Conservation (phyloP, 805 yeast species). For the Komagataella pastoris region DNA sequence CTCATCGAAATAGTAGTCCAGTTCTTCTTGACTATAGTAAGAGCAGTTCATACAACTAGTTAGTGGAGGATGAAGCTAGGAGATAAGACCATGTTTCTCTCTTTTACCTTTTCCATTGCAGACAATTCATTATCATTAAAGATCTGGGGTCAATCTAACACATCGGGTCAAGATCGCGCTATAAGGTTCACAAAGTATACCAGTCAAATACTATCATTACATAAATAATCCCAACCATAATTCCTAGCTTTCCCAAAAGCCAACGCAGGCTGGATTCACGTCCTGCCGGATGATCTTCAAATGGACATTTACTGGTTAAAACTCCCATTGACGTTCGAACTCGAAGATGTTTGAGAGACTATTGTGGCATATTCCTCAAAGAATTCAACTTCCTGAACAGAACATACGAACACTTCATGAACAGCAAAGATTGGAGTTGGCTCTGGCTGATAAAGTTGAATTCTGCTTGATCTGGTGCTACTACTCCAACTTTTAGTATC, state of each 20-base stretch:
- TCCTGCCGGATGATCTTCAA: too few relatives aligned
- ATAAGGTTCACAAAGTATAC: too few relatives aligned
- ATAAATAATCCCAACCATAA: too few relatives aligned
- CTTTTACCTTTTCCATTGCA: background rate
- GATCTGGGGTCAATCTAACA: background rate
- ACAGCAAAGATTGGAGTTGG: background rate
- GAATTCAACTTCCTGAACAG: background rate
- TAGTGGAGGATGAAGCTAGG: background rate
- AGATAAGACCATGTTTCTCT: background rate
- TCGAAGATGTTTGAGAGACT: background rate
- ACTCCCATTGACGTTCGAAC: background rate
- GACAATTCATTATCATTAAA: background rate
- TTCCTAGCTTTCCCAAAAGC: too few relatives aligned
- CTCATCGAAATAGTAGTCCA: background rate
- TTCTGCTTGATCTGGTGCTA: background rate
- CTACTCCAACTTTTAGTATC: background rate
- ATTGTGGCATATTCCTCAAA: background rate
- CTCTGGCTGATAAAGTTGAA: background rate
- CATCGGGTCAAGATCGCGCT: background rate
- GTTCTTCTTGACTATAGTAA: background rate
- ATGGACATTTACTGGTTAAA: too few relatives aligned
- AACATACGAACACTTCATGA: background rate
- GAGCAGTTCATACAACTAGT: background rate
- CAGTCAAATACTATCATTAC: too few relatives aligned
- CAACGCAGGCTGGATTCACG: too few relatives aligned